phyloP scores from a whole-genome alignment of 371 early-diverging fungal species.

The Fennellomyces sp. region DNA sequence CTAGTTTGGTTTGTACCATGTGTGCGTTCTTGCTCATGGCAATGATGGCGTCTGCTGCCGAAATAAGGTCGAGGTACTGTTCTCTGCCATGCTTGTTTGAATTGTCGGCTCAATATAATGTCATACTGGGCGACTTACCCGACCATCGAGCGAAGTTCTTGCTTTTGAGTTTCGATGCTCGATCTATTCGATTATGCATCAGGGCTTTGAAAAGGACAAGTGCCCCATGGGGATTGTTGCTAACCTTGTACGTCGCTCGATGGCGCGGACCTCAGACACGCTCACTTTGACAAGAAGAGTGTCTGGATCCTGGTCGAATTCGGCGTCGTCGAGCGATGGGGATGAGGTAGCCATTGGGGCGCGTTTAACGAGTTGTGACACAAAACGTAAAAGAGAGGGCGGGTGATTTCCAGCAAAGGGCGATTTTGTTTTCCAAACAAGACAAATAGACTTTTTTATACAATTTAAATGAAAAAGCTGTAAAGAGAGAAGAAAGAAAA shows the following conservation, averaged over 20 bases:
- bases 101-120: neutral
- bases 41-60: conserved; percentile 82
- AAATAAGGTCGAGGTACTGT: conserved; percentile 82
- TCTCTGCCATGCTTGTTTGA: conserved; percentile 55
- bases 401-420: neutral
- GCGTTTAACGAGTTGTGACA: neutral
- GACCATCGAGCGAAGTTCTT: conserved; percentile 84
- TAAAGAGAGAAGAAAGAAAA: neutral
- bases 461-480: neutral
- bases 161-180: conserved; percentile 79
- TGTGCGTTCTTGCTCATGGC: conserved; percentile 70
- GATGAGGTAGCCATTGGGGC: neutral
- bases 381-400: neutral
- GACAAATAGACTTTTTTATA: conserved; percentile 1
- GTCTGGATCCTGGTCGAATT: conserved; percentile 20
- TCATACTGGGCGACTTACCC: conserved; percentile 60
- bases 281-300: conserved; percentile 16
- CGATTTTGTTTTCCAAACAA: neutral
- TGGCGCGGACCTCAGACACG: conserved; percentile 23
- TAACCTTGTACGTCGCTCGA: conserved; percentile 28
- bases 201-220: neutral
- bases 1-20: conserved; percentile 58
- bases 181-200: conserved; percentile 26
- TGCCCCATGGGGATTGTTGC: too few species aligned
- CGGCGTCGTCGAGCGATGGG: neutral